A percentile compares a stretch with the other conserved stretches of the same genome.
These are phyloP conservation scores for Diospyros lotus DNA, from an alignment of 148 eudicot genomes.

Conservation along the genomic window DNA sequence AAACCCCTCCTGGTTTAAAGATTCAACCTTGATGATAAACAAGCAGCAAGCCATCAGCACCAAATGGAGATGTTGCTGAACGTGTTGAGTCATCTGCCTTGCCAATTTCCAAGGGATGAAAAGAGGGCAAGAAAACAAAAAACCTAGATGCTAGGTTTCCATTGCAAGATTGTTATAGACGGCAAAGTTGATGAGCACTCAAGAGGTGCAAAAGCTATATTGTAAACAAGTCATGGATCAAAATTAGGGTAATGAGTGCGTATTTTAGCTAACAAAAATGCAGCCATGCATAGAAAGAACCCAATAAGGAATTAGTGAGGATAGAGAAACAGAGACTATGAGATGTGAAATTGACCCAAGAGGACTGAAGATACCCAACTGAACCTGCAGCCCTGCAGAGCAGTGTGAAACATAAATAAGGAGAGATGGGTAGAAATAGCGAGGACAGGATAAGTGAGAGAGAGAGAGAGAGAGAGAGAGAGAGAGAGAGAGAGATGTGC, in stretches of 20 bases:
- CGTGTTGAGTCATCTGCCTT: constrained; percentile 10
- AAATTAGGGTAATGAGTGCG: neutral
- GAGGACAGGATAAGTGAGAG: constrained; percentile 22
- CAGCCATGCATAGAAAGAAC: neutral
- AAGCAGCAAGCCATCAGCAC: constrained; percentile 14
- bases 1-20: constrained; percentile 41
- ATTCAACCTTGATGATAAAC: constrained; percentile 21
- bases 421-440: constrained; percentile 11
- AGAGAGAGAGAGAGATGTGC: constrained; percentile 18
- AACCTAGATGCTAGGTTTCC: neutral
- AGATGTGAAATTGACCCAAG: neutral
- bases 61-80: constrained; percentile 15
- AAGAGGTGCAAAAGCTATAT: neutral
- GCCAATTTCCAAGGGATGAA: constrained; percentile 21
- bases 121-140: neutral
- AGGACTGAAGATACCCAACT: constrained; percentile 7
- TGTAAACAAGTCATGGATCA: neutral
- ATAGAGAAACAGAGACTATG: neutral
- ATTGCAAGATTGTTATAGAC: neutral
- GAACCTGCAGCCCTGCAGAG: constrained; percentile 8
- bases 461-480: constrained; percentile 12
- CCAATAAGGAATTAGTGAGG: neutral
- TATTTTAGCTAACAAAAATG: neutral
- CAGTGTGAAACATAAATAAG: constrained; percentile 16
- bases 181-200: neutral